Percentiles rank a stretch among this genome's conserved stretches.
phyloP scores from a whole-genome alignment of 768 basidiomycete species.

The Porpolomopsis calyptriformis region DNA sequence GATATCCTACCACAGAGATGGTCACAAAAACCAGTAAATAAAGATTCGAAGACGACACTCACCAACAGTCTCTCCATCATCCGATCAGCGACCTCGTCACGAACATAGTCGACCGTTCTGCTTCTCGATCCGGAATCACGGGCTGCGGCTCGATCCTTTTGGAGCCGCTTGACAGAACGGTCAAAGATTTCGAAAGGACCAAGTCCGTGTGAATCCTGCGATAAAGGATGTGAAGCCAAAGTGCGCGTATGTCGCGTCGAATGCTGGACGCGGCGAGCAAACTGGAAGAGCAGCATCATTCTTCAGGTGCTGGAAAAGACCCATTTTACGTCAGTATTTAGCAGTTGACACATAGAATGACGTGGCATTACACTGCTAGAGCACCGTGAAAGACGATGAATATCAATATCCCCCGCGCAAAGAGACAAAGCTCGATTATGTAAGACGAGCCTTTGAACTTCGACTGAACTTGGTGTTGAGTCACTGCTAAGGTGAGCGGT shows the following conservation, averaged over 20 bases:
- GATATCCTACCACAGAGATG: conserved; percentile 57
- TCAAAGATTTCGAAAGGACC: conserved; percentile 83
- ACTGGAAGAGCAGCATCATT: background rate
- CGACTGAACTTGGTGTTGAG: too few species aligned
- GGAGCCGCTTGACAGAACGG: conserved; percentile 61
- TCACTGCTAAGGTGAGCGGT: too few species aligned
- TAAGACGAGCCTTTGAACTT: too few species aligned
- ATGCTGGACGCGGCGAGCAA: background rate
- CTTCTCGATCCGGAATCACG: conserved; percentile 50
- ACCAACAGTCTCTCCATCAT: conserved; percentile 88
- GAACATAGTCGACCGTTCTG: conserved; percentile 80
- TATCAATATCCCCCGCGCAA: too few species aligned
- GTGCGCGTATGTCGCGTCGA: conserved; percentile 23
- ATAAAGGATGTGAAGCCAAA: conserved; percentile 39
- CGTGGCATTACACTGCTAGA: too few species aligned
- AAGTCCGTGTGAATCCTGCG: conserved; percentile 34
- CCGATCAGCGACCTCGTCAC: conserved; percentile 81
- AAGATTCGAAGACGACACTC: conserved; percentile 13
- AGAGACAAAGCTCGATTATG: too few species aligned
- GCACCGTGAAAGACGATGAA: too few species aligned
- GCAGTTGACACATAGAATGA: too few species aligned
- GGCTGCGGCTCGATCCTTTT: conserved; percentile 64
- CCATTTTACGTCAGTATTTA: too few species aligned
- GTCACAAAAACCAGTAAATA: conserved; percentile 4
- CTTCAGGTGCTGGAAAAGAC: too few species aligned